Evolutionary conservation across 2,329 filamentous ascomycete species (phyloP).

Genomic region (Fusarium napiforme): DNA sequence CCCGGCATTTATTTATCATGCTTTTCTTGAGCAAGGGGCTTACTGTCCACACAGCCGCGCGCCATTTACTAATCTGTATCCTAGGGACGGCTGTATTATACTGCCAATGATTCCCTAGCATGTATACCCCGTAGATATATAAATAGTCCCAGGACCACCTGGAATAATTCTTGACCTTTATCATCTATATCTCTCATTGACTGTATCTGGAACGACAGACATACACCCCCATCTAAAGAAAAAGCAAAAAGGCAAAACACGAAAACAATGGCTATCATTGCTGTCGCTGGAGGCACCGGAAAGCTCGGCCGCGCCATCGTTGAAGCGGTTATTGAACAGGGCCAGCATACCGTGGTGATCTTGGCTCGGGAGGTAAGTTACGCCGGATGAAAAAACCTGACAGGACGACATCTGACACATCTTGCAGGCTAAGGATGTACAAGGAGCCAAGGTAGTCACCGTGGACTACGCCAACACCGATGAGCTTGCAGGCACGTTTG

Average conservation of each 20-base stretch:
- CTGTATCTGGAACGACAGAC: fast-evolving
- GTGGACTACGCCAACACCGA: neutral
- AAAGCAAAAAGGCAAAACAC: neutral
- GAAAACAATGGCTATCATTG: neutral
- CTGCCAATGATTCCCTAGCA: neutral
- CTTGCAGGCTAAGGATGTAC: neutral
- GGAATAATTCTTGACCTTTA: fast-evolving
- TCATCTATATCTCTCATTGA: too few species aligned
- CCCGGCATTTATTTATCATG: neutral
- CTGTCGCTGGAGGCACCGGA: neutral
- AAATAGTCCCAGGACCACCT: neutral
- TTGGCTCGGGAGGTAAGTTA: neutral
- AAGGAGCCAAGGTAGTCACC: neutral
- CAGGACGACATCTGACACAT: neutral
- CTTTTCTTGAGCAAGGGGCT: fast-evolving
- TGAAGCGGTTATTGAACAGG: neutral
- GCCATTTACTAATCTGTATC: neutral
- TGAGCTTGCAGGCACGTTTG: neutral
- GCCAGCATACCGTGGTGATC: neutral
- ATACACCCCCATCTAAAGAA: fast-evolving
- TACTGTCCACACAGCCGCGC: neutral
- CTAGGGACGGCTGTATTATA: too few species aligned
- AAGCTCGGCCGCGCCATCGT: neutral
- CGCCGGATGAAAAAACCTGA: fast-evolving
- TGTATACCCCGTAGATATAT: neutral